Conservation (phyloP, 352 stramenopile species). For the Phytophthora idaei region DNA sequence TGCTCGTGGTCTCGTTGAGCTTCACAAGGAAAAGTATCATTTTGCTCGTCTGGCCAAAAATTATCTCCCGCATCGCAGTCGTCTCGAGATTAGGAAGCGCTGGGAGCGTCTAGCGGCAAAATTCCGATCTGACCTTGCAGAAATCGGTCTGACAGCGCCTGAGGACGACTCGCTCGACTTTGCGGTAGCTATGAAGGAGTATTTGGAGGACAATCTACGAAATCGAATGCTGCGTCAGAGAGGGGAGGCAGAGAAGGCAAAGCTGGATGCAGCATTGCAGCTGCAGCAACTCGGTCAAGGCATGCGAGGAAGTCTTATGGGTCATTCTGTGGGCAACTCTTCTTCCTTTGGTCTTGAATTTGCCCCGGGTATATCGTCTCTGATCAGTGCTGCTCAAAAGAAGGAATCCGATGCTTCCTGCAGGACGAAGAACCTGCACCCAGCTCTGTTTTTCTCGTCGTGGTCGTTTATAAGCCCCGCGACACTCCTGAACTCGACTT, state of each 20-base stretch:
- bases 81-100: slow-evolving; percentile 70
- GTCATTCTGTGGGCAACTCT: slow-evolving; percentile 1
- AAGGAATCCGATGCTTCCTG: slow-evolving; percentile 38
- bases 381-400: slow-evolving; percentile 11
- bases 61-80: slow-evolving; percentile 71
- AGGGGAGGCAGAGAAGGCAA: slow-evolving; percentile 31
- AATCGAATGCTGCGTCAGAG: slow-evolving; percentile 32
- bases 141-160: slow-evolving; percentile 27
- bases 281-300: slow-evolving; percentile 31
- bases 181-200: slow-evolving; percentile 55
- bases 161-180: slow-evolving; percentile 56
- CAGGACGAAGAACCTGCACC: slow-evolving; percentile 70
- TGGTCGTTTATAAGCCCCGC: slow-evolving; percentile 79
- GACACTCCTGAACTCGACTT: slow-evolving; percentile 68
- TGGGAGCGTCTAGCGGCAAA: slow-evolving; percentile 54
- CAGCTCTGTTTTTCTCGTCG: slow-evolving; percentile 84
- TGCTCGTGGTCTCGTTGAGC: slow-evolving; percentile 68
- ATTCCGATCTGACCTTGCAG: slow-evolving; percentile 38
- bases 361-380: slow-evolving; percentile 1
- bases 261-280: slow-evolving; percentile 34
- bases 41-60: slow-evolving; percentile 65
- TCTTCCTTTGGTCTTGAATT: slow-evolving; percentile 5
- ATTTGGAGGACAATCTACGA: slow-evolving; percentile 58
- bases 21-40: slow-evolving; percentile 62
- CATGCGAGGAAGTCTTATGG: slow-evolving; percentile 1